Evolutionary conservation across 2,329 filamentous ascomycete genomes (phyloP).

Genomic region (Aspergillus fumigatiaffinis): DNA sequence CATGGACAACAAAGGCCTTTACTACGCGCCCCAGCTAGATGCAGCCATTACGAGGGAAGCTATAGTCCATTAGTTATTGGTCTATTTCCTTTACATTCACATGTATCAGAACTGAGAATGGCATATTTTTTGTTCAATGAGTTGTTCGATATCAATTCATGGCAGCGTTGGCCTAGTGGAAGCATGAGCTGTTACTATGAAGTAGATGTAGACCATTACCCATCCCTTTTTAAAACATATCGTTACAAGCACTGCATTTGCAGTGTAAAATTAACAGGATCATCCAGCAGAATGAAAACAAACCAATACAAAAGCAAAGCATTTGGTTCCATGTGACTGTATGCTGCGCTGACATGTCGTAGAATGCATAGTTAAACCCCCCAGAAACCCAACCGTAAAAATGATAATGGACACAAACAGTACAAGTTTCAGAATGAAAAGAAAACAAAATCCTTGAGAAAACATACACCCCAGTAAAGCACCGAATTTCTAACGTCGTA

Average conservation of each 20-base stretch:
- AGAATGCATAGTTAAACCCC: slow-evolving; percentile 20
- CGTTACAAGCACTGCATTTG: slow-evolving; percentile 30
- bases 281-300: slow-evolving; percentile 20
- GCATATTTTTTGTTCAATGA: neutral
- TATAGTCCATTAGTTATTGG: too few species aligned
- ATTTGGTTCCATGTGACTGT: slow-evolving; percentile 18
- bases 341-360: slow-evolving; percentile 21
- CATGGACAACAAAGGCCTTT: neutral
- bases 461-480: slow-evolving; percentile 19
- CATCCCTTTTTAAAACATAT: slow-evolving; percentile 32
- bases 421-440: slow-evolving; percentile 15
- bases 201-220: slow-evolving; percentile 4
- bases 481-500: slow-evolving; percentile 19
- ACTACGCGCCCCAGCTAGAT: neutral
- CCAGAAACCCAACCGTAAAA: slow-evolving; percentile 23
- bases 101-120: neutral
- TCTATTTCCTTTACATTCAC: neutral
- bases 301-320: slow-evolving; percentile 17
- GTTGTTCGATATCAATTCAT: neutral
- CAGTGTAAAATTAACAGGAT: slow-evolving; percentile 16
- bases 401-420: slow-evolving; percentile 15
- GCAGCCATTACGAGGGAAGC: neutral
- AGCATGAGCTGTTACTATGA: too few species aligned
- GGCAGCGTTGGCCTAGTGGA: neutral
- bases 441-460: slow-evolving; percentile 14